These are phyloP conservation scores for Podaxis mareebaensis DNA, from an alignment of 768 basidiomycete genomes.

Conservation along the genomic window DNA sequence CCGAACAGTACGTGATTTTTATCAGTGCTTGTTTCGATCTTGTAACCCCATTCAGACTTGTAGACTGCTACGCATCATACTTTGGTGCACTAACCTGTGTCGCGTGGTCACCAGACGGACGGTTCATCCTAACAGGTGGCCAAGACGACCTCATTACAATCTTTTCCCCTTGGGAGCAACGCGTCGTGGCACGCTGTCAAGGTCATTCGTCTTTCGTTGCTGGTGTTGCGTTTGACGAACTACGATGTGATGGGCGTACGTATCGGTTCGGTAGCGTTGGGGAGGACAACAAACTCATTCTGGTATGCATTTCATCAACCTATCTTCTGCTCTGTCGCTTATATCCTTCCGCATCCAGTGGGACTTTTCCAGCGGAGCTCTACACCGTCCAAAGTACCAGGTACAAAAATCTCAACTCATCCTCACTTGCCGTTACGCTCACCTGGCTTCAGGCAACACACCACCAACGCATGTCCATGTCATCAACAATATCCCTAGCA, in stretches of 20 bases:
- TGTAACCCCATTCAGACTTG: conserved; percentile 53
- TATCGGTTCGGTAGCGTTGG: conserved; percentile 96
- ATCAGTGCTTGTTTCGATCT: not conserved
- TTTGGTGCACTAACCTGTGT: conserved; percentile 91
- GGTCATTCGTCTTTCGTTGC: conserved; percentile 96
- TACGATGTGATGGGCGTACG: conserved; percentile 83
- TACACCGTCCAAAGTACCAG: conserved; percentile 86
- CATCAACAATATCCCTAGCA: conserved; percentile 75
- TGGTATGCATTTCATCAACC: conserved; percentile 51
- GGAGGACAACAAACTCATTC: conserved; percentile 92
- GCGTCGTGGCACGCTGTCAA: conserved; percentile 93
- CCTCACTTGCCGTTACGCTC: not conserved
- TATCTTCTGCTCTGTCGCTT: conserved; percentile 2
- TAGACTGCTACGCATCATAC: conserved; percentile 93
- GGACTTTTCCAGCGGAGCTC: conserved; percentile 89
- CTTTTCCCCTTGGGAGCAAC: conserved; percentile 92
- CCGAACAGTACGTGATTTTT: conserved; percentile 65
- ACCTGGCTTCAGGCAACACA: conserved; percentile 44
- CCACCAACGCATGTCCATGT: conserved; percentile 75
- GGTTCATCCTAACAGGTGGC: conserved; percentile 92
- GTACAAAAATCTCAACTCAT: conserved; percentile 27
- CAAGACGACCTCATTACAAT: conserved; percentile 97
- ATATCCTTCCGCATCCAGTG: conserved; percentile 51
- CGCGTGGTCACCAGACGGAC: conserved; percentile 94
- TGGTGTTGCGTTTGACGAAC: conserved; percentile 86